These are phyloP conservation scores for Vigna hirtella DNA, from an alignment of 306 rosid species.

Conservation along the genomic window DNA sequence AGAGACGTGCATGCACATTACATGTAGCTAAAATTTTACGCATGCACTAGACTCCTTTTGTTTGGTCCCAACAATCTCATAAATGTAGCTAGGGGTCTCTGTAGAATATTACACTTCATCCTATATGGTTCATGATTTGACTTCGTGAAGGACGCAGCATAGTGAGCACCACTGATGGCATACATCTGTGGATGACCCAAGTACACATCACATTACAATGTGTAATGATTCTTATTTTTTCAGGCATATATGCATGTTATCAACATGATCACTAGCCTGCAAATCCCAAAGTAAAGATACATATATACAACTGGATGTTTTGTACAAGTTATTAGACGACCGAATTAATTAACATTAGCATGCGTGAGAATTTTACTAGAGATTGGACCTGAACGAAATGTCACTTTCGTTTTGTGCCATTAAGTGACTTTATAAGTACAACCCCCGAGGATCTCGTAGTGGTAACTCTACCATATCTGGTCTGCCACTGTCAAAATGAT, in stretches of 20 bases:
- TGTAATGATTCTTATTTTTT: neutral
- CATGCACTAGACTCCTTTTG: slow-evolving; percentile 29
- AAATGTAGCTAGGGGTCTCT: neutral
- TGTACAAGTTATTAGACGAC: neutral
- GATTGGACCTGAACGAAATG: slow-evolving; percentile 12
- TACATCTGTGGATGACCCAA: neutral
- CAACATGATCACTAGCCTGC: neutral
- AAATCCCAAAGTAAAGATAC: slow-evolving; percentile 9
- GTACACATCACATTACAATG: neutral
- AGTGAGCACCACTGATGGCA: neutral
- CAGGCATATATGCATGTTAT: neutral
- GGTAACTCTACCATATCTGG: slow-evolving; percentile 46
- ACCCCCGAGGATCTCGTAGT: slow-evolving; percentile 51
- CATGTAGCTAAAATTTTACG: slow-evolving; percentile 4
- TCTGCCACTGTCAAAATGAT: slow-evolving; percentile 47
- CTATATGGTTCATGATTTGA: neutral
- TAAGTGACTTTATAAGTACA: slow-evolving; percentile 35
- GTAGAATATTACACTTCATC: neutral
- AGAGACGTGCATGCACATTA: slow-evolving; percentile 25
- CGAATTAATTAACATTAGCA: neutral
- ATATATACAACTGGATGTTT: neutral
- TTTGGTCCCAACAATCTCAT: slow-evolving; percentile 9
- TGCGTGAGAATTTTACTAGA: neutral
- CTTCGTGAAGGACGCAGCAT: neutral
- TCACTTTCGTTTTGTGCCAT: slow-evolving; percentile 35